A percentile compares a stretch with the other conserved stretches of the same genome.
Evolutionary conservation across 192 early-diverging fungal species (phyloP).

Genomic region (Coemansia sp.): DNA sequence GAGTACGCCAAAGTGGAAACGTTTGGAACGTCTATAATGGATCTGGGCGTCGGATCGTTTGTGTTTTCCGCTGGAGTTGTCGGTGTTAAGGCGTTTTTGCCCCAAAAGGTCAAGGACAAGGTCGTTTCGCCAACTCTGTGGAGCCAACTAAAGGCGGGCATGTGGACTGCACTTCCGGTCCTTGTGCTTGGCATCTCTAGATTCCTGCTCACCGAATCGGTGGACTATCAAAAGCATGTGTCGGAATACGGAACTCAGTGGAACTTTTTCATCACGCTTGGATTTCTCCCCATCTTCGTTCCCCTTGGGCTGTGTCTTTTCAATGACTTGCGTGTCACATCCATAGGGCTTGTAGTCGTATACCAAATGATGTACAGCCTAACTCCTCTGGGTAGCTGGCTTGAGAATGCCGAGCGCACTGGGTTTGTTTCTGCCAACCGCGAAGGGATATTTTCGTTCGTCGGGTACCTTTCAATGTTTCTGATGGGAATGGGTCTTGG

Average conservation of each 20-base stretch:
- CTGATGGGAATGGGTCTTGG: slow-evolving; percentile 77
- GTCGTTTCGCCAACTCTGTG: slow-evolving; percentile 22
- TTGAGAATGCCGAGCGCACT: slow-evolving; percentile 71
- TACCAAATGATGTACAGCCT: slow-evolving; percentile 64
- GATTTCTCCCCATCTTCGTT: slow-evolving; percentile 78
- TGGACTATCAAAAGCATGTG: slow-evolving; percentile 93
- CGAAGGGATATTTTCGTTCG: slow-evolving; percentile 85
- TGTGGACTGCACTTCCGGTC: slow-evolving; percentile 62
- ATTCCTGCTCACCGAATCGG: slow-evolving; percentile 68
- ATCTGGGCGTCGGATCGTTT: slow-evolving; percentile 90
- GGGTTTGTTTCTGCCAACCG: slow-evolving; percentile 80
- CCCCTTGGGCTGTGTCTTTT: slow-evolving; percentile 59
- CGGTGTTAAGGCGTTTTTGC: slow-evolving; percentile 62
- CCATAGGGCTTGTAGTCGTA: slow-evolving; percentile 55
- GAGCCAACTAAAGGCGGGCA: slow-evolving; percentile 53
- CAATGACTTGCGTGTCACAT: slow-evolving; percentile 58
- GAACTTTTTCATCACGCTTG: slow-evolving; percentile 98
- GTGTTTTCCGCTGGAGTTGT: slow-evolving; percentile 91
- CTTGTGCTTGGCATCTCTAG: slow-evolving; percentile 75
- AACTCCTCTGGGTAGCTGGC: slow-evolving; percentile 68
- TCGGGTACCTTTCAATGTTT: slow-evolving; percentile 84
- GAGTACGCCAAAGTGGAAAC: slow-evolving; percentile 89
- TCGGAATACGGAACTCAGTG: slow-evolving; percentile 96
- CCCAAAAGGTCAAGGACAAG: slow-evolving; percentile 27
- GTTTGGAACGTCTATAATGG: slow-evolving; percentile 93